Conservation (phyloP, 2,329 filamentous ascomycete genomes). For the Diplodia seriata region DNA sequence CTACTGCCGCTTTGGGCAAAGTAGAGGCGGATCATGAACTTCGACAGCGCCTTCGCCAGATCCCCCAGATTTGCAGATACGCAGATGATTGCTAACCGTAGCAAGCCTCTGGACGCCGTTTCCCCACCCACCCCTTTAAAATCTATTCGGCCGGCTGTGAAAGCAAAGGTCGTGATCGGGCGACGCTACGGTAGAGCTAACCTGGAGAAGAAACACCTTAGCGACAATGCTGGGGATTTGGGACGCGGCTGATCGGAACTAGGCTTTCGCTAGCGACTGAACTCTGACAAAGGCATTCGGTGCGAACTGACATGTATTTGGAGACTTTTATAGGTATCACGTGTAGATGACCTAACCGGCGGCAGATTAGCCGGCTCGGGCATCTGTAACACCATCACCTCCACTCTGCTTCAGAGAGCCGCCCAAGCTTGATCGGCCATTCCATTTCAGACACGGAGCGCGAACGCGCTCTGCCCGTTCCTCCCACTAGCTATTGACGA, state of each 20-base stretch:
- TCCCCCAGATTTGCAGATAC: too few species aligned
- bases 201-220: neutral
- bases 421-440: conserved; percentile 5
- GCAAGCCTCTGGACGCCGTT: neutral
- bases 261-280: neutral
- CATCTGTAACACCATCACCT: conserved; percentile 1
- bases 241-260: neutral
- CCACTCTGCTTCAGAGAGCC: neutral
- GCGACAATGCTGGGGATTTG: neutral
- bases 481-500: neutral
- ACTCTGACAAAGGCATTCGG: neutral
- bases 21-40: conserved; percentile 11
- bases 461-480: neutral
- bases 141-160: neutral
- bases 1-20: conserved; percentile 5
- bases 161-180: neutral
- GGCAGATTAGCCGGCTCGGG: conserved; percentile 7
- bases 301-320: neutral
- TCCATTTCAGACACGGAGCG: conserved; percentile 25
- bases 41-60: neutral
- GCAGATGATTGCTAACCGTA: too few species aligned
- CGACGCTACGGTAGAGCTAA: neutral
- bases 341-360: neutral
- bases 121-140: neutral
- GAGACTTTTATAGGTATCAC: neutral